Evolutionary conservation across 306 rosid genomes (phyloP), one percentile per base, ranked within the genome.

Genomic region (Cicer arietinum): DNA sequence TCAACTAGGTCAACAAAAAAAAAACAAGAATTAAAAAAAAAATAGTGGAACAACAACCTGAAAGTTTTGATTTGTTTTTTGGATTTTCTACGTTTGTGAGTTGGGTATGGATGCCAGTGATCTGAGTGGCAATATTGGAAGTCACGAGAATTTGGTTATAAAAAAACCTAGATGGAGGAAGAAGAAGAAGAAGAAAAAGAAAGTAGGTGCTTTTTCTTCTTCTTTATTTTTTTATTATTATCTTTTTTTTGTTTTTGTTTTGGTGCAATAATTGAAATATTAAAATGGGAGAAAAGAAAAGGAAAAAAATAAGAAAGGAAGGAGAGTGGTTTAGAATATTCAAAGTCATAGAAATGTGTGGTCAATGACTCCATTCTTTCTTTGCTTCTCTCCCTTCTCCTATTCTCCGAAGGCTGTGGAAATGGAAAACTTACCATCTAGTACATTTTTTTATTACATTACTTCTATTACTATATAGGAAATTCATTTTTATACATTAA

Each of bases 281-380:
- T 46, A 59, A 80, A 80, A 77, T 53, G 51, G 42, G 82, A 63
- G 70, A 77, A 81, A 79, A 82, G 12, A 77, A 83, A 75, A 86
- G 35, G 35, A 25, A 25, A 25, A 25, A 3, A 3, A 25, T 2
- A 37, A 68, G 16, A 74, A 68, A 82, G 77, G 78, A 83, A 84
- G 25, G 85, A 93, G 86, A 86, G 68, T 78, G 86, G 67, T 89
- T 78, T 87, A 89, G 90, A 87, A 89, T 71, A 83, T 84, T 90
- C 91, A 79, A 86, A 90, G 90, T 83, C 73, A 10, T 84, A 30
- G 44, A 85, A 85, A 84, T 79, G 85, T 58, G 71, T 59, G 93
- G 97, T 89, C 96, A 88, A 89, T 77, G 82, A 53, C 84, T 81
- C 80, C 88, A 74, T 83, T 72, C 73, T 73, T 71, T 11, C 6